Percentiles rank a stretch among this genome's conserved stretches.
Conservation (phyloP, 2,329 filamentous ascomycete genomes). For the Gaeumannomyces tritici region DNA sequence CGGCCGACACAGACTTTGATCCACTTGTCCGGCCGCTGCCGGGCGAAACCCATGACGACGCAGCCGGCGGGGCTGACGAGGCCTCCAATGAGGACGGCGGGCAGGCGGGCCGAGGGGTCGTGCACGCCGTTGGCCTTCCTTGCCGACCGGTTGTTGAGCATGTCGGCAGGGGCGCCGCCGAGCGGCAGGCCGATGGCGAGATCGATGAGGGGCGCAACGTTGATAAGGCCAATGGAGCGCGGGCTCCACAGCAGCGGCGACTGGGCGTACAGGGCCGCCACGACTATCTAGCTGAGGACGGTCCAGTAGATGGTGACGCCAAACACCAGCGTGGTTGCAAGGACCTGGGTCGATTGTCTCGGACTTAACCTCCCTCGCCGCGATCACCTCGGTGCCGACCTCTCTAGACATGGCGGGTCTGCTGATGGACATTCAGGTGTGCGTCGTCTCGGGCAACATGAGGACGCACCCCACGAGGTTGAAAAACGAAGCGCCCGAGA, state of each 20-base stretch:
- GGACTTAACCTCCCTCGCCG: too few species aligned
- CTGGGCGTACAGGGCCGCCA: too few species aligned
- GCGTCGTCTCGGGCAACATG: too few species aligned
- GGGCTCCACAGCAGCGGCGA: neutral
- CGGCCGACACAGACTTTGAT: neutral
- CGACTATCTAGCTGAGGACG: too few species aligned
- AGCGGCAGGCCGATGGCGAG: constrained; percentile 12
- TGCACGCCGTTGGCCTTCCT: neutral
- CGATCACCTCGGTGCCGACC: too few species aligned
- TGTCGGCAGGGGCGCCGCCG: neutral
- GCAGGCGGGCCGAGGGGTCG: neutral
- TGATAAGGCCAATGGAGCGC: neutral
- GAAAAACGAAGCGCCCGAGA: too few species aligned
- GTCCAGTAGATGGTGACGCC: too few species aligned
- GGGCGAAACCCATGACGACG: neutral
- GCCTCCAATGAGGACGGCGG: neutral
- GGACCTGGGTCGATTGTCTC: too few species aligned
- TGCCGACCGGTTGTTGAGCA: neutral
- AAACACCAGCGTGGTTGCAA: too few species aligned
- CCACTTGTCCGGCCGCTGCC: neutral
- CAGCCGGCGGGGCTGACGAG: neutral
- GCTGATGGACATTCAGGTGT: too few species aligned
- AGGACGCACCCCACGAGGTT: too few species aligned
- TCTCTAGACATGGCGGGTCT: too few species aligned
- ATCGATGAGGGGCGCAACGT: constrained; percentile 9